Conservation (phyloP, 2,329 filamentous ascomycete species). For the Biscogniauxia mediterranea region DNA sequence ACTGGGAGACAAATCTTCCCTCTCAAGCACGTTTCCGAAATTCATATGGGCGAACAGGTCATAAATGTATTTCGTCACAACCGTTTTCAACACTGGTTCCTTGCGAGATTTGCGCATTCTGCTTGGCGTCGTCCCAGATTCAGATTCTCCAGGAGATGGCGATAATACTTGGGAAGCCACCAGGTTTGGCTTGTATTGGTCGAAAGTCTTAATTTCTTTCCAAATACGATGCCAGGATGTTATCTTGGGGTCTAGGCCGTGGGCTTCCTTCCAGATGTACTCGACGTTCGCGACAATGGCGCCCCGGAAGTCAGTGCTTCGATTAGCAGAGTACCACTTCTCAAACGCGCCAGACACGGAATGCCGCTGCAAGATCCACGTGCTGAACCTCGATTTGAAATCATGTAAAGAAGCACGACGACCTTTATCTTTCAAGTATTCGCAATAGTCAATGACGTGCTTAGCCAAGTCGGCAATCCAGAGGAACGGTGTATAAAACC, state of each 20-base stretch:
- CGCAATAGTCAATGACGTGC: constrained; percentile 67
- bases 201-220: constrained; percentile 46
- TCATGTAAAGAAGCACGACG: constrained; percentile 48
- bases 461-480: constrained; percentile 73
- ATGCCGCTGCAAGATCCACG: constrained; percentile 54
- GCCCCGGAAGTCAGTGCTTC: constrained; percentile 59
- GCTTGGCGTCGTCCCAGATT: not conserved
- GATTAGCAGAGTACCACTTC: constrained; percentile 53
- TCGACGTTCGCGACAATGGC: constrained; percentile 57
- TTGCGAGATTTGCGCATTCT: constrained; percentile 1
- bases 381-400: constrained; percentile 57
- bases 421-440: constrained; percentile 29
- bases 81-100: constrained; percentile 42
- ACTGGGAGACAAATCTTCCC: constrained; percentile 27
- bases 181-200: constrained; percentile 32
- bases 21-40: constrained; percentile 53
- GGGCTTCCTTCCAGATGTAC: constrained; percentile 65
- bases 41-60: constrained; percentile 63
- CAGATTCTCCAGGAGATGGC: constrained; percentile 5
- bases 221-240: constrained; percentile 48
- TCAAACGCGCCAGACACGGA: constrained; percentile 39
- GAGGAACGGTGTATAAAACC: constrained; percentile 62
- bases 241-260: constrained; percentile 38
- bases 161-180: constrained; percentile 17
- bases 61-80: constrained; percentile 69